phyloP scores from a whole-genome alignment of 2,329 filamentous ascomycete genomes.

The Exophiala phaeomuriformis region DNA sequence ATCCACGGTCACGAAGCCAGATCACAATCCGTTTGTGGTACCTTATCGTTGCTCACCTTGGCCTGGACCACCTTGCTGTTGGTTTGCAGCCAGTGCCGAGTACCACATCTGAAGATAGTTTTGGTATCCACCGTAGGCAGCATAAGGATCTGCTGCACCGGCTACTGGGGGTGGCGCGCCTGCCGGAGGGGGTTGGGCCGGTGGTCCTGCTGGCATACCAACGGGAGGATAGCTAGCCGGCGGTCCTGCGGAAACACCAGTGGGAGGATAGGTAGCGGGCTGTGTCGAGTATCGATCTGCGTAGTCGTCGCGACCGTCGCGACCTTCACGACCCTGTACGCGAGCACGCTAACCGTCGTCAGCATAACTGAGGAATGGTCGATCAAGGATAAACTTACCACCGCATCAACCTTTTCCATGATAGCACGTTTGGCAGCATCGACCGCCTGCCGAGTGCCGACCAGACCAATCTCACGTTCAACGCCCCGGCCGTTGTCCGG shows the following conservation, averaged over 20 bases:
- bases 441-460: conserved; percentile 70
- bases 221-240: conserved; percentile 28
- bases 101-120: conserved; percentile 77
- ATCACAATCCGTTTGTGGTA: conserved; percentile 25
- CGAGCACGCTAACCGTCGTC: conserved; percentile 39
- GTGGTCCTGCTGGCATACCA: conserved; percentile 20
- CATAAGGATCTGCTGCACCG: conserved; percentile 61
- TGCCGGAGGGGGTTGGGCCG: conserved; percentile 33
- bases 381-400: conserved; percentile 51
- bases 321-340: conserved; percentile 37
- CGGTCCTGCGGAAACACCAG: conserved; percentile 27
- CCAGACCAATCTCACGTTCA: conserved; percentile 78
- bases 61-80: conserved; percentile 34
- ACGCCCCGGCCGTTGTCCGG: conserved; percentile 70
- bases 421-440: conserved; percentile 75
- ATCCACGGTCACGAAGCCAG: conserved; percentile 18
- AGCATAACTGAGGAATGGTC: conserved; percentile 27
- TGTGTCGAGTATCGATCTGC: conserved; percentile 30
- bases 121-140: conserved; percentile 74
- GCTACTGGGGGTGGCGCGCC: conserved; percentile 43
- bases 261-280: conserved; percentile 28
- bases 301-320: conserved; percentile 34
- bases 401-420: conserved; percentile 84
- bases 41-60: conserved; percentile 29
- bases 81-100: conserved; percentile 56